A percentile compares a stretch with the other conserved stretches of the same genome.
phyloP scores from a whole-genome alignment of 2,329 filamentous ascomycete species.

The Aspergillus ochraceoroseus region DNA sequence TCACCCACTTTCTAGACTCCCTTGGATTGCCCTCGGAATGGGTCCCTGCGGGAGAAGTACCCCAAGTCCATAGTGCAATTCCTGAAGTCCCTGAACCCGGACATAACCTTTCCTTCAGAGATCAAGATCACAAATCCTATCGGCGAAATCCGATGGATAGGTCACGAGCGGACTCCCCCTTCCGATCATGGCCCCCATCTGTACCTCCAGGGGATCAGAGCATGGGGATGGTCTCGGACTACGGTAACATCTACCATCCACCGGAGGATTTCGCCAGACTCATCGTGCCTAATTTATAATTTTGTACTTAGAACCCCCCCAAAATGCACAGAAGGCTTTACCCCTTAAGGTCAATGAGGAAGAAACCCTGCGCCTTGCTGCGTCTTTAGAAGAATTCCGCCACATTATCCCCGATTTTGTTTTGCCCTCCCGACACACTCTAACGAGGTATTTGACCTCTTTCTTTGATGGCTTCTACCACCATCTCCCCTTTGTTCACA shows the following conservation, averaged over 20 bases:
- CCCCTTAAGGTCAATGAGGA: too few species aligned
- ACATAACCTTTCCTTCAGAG: constrained; percentile 17
- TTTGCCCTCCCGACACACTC: constrained; percentile 63
- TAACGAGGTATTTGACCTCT: constrained; percentile 64
- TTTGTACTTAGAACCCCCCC: constrained; percentile 1
- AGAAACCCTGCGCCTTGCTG: neutral
- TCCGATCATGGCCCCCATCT: constrained; percentile 34
- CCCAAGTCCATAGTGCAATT: constrained; percentile 25
- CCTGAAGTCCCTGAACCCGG: constrained; percentile 25
- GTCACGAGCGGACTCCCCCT: constrained; percentile 32
- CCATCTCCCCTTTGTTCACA: constrained; percentile 60
- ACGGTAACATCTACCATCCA: constrained; percentile 21
- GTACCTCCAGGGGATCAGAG: constrained; percentile 33
- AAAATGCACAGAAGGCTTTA: constrained; percentile 5
- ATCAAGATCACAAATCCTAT: constrained; percentile 12
- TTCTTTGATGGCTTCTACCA: constrained; percentile 64
- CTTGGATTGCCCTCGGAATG: constrained; percentile 35
- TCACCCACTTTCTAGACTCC: constrained; percentile 36
- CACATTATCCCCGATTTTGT: constrained; percentile 48
- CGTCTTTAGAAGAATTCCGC: constrained; percentile 7
- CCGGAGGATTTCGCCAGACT: constrained; percentile 6
- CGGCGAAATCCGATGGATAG: constrained; percentile 21
- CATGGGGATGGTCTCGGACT: constrained; percentile 30
- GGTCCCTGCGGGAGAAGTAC: constrained; percentile 27
- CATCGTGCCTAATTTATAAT: constrained; percentile 8